A percentile compares a stretch with the other conserved stretches of the same genome.
These are phyloP conservation scores for Lyophyllum decastes DNA, from an alignment of 768 basidiomycete species.

Conservation along the genomic window DNA sequence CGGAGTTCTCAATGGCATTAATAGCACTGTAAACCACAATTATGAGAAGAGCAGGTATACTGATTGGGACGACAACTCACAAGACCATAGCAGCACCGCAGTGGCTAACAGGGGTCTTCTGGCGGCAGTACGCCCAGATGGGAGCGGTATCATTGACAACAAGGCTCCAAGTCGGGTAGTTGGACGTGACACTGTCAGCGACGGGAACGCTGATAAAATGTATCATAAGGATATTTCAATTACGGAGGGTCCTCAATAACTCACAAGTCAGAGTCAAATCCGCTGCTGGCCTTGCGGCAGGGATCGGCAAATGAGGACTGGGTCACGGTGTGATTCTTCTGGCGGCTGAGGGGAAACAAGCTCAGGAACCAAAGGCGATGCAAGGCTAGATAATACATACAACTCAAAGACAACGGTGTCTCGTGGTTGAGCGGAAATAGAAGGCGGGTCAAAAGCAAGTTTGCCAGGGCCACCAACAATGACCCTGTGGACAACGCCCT, in stretches of 20 bases:
- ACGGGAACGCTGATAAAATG: constrained; percentile 37
- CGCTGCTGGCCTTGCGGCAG: constrained; percentile 46
- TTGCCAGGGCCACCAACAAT: constrained; percentile 52
- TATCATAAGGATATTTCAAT: background rate
- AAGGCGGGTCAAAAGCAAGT: constrained; percentile 52
- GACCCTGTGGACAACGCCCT: constrained; percentile 52
- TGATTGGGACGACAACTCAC: constrained; percentile 27
- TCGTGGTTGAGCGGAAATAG: constrained; percentile 48
- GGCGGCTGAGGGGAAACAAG: constrained; percentile 39
- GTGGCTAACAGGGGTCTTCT: constrained; percentile 38
- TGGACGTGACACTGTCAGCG: constrained; percentile 34
- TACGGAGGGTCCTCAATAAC: constrained; percentile 17
- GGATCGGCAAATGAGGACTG: constrained; percentile 64
- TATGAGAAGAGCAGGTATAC: background rate
- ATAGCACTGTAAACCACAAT: constrained; percentile 39
- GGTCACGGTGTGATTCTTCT: constrained; percentile 70
- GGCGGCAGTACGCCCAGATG: constrained; percentile 55
- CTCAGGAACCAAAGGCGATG: background rate
- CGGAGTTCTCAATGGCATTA: constrained; percentile 53
- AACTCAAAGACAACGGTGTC: constrained; percentile 65
- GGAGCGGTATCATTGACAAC: constrained; percentile 61
- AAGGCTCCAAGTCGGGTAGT: constrained; percentile 56
- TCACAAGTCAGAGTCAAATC: constrained; percentile 63
- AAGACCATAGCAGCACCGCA: constrained; percentile 59
- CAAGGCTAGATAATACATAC: constrained; percentile 31